A percentile compares a stretch with the other conserved stretches of the same genome.
Evolutionary conservation across 192 early-diverging fungal species (phyloP).

Genomic region (Coemansia sp.): DNA sequence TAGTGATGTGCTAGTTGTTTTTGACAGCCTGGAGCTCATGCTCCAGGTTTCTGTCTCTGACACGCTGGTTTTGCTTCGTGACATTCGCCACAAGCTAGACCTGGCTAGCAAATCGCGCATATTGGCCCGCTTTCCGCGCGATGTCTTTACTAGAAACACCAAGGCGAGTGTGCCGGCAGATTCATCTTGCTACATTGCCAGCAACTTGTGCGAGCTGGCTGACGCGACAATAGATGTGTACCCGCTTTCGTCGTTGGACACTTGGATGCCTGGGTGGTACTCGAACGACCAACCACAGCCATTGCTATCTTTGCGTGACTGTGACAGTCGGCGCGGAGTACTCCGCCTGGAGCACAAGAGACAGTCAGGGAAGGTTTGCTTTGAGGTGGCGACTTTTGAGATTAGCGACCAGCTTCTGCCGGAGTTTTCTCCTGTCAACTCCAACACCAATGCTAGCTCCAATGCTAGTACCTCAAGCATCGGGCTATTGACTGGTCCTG

Average conservation of each 20-base stretch:
- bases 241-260: conserved; percentile 26
- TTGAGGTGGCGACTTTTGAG: conserved; percentile 44
- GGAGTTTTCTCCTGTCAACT: conserved; percentile 14
- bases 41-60: conserved; percentile 21
- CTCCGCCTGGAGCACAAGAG: conserved; percentile 43
- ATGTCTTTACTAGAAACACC: background rate
- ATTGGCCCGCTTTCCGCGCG: conserved; percentile 38
- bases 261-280: conserved; percentile 57
- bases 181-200: conserved; percentile 2
- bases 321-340: conserved; percentile 30
- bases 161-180: no score
- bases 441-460: background rate
- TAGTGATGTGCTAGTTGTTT: conserved; percentile 8
- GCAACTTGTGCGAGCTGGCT: conserved; percentile 20
- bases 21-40: conserved; percentile 43
- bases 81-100: conserved; percentile 15
- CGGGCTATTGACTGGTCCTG: background rate
- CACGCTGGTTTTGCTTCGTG: conserved; percentile 37
- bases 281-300: conserved; percentile 31
- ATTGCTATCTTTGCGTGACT: conserved; percentile 30
- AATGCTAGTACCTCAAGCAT: background rate
- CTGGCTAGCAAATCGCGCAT: conserved; percentile 19
- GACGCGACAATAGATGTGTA: conserved; percentile 44
- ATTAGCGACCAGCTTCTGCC: conserved; percentile 23
- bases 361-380: conserved; percentile 45